Base-by-base conservation (phyloP, 768 basidiomycete species). In the Hydnum rufescens region DNA sequence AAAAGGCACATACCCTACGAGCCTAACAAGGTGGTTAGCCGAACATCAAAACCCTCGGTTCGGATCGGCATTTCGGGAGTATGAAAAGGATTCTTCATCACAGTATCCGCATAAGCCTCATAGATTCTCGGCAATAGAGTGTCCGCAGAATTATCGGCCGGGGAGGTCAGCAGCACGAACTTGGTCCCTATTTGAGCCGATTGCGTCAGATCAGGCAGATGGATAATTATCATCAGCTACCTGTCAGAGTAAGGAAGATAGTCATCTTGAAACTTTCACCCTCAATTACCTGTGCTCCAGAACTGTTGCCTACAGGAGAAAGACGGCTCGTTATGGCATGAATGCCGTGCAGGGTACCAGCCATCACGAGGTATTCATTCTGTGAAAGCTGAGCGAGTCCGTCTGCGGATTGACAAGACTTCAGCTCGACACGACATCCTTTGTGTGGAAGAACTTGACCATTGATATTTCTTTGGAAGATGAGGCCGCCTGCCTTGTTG, bases 31-130 rank as follows among this genome's bases (percentile, higher is more conserved):
- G 55, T 31, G 29, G 49, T 55, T 18, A 56, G 50, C 25, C 49
- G 46, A 3, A 42, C 67, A 61, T 97, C 93, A 61, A 97, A 97
- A 18, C 76, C 77, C 59, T 89, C 86, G 42, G 73, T 88, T 46
- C 95, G 77, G 58, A 97, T 90, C 2, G 95, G 95, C 93, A 97
- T 99, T 64, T 97, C 95, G n/a, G 84, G 85, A 3, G 89, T 93
- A 65, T 97, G 89, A 66, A 99, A 99, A 0, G 95, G 95, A 62
- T 96, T 96, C 71, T 97, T 96, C 87, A 96, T 93, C 52, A 90
- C 90, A 1, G 84, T 78, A 62, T 97, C 95, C 0, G 92, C 74
- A 64, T 96, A 99, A 19, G 75, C 77, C 64, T 96, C 89, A 65
- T 97, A 97, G 46, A 89, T 79, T 63, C 79, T 85, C 60, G 82